Evolutionary conservation across 2,329 filamentous ascomycete species (phyloP), one percentile per base, ranked within the genome.

Genomic region (Neurospora sp.): DNA sequence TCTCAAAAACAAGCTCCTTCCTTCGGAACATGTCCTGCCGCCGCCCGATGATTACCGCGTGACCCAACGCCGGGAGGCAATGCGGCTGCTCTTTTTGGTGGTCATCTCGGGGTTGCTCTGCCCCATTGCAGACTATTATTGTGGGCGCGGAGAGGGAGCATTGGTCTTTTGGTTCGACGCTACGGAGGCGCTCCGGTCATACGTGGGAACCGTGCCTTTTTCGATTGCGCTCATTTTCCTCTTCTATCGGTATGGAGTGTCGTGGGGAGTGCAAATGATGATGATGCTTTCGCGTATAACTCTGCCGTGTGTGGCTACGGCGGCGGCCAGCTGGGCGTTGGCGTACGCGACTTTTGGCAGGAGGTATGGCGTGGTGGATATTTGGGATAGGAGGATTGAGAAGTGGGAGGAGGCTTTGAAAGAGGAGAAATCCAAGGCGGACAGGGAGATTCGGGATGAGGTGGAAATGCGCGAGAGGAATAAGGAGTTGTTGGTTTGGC

Each of bases 251-350:
- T 40, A 17, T 17, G 39, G 39, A 15, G 5, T 17, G 39, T 8
- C 1, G 40, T 9, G 40, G 40, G 17, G 7, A n/a, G 40, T n/a
- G 3, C 15, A n/a, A 42, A 3, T 8, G 3, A 8, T 8, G 7
- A 42, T 46, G 9, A 6, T 46, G 10, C 9, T 46, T 19, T 11
- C 5, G 2, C 2, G 43, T 46, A 46, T 52, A 11, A 10, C 9
- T 11, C 4, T 19, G 5, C 19, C 19, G n/a, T 52, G 43, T 11
- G 2, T 23, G 19, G 4, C 5, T 3, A 52, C 43, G 19, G 19
- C 43, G 19, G 11, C 5, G 5, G 2, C 19, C 0, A 28, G 2
- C 2, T 0, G 1, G 1, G 10, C 19, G 10, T 15, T 52, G 2
- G 43, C 43, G 11, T 52, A 1, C 2, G 43, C 2, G 19, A 28